Evolutionary conservation across 805 yeast species (phyloP).

Genomic region (Spathaspora passalidarum): DNA sequence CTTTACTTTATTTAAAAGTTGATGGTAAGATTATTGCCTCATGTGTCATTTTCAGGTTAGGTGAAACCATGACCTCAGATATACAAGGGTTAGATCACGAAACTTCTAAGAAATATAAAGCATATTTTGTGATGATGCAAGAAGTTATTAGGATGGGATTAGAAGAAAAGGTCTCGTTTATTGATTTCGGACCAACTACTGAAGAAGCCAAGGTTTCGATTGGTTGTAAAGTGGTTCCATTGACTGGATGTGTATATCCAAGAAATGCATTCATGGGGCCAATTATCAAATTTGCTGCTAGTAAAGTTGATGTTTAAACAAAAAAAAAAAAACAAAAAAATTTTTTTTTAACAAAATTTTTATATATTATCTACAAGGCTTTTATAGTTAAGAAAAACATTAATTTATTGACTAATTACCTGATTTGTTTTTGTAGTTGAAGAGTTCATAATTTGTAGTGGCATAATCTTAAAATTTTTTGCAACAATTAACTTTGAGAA

Average conservation of each 20-base stretch:
- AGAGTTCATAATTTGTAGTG: no score
- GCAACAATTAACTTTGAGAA: no score
- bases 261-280: constrained; percentile 16
- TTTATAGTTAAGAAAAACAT: no score
- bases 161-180: constrained; percentile 33
- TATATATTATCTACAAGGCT: no score
- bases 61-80: constrained; percentile 44
- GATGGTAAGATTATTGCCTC: constrained; percentile 36
- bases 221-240: constrained; percentile 34
- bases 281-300: constrained; percentile 14
- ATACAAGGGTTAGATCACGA: constrained; percentile 44
- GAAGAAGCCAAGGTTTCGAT: constrained; percentile 41
- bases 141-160: constrained; percentile 40
- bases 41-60: constrained; percentile 40
- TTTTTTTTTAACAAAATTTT: no score
- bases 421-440: no score
- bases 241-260: constrained; percentile 36
- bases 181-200: constrained; percentile 47
- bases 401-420: no score
- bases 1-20: constrained; percentile 35
- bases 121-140: constrained; percentile 48
- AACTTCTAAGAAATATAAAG: constrained; percentile 34
- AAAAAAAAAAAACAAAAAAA: no score
- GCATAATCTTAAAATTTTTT: no score
- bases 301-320: constrained; percentile 15